These are phyloP conservation scores for Colletotrichum sp. DNA, from an alignment of 2,329 filamentous ascomycete species.

Conservation along the genomic window DNA sequence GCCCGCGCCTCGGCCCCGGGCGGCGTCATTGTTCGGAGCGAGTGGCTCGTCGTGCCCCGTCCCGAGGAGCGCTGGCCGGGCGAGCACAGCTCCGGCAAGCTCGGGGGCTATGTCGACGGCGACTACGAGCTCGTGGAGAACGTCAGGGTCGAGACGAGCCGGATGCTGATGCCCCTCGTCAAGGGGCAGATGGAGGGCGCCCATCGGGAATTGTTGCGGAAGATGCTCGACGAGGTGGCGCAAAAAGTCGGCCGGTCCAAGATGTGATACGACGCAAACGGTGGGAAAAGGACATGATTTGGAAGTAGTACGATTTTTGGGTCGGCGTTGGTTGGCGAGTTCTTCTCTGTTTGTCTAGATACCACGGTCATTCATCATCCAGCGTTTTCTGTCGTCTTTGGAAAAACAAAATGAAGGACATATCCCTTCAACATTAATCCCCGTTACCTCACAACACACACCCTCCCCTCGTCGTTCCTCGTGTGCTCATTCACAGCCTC, in stretches of 20 bases:
- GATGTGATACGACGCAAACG: not conserved
- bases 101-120: constrained; percentile 22
- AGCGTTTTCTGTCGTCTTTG: not conserved
- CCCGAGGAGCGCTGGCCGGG: constrained; percentile 23
- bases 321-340: not conserved
- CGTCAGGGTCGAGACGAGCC: constrained; percentile 35
- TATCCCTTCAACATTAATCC: not conserved
- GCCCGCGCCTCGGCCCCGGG: constrained; percentile 46
- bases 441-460: not conserved
- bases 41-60: constrained; percentile 31
- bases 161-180: constrained; percentile 40
- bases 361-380: not conserved
- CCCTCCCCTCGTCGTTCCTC: not conserved
- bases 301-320: not conserved
- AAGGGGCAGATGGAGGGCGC: constrained; percentile 30
- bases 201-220: constrained; percentile 33
- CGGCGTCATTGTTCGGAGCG: constrained; percentile 47
- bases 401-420: not conserved
- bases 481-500: not conserved
- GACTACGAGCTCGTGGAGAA: constrained; percentile 38
- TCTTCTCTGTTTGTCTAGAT: not conserved
- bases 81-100: constrained; percentile 2
- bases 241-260: constrained; percentile 23
- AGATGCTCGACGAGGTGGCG: constrained; percentile 33
- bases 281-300: not conserved